phyloP scores from a whole-genome alignment of 306 rosid genomes.

The Mucuna pruriens region DNA sequence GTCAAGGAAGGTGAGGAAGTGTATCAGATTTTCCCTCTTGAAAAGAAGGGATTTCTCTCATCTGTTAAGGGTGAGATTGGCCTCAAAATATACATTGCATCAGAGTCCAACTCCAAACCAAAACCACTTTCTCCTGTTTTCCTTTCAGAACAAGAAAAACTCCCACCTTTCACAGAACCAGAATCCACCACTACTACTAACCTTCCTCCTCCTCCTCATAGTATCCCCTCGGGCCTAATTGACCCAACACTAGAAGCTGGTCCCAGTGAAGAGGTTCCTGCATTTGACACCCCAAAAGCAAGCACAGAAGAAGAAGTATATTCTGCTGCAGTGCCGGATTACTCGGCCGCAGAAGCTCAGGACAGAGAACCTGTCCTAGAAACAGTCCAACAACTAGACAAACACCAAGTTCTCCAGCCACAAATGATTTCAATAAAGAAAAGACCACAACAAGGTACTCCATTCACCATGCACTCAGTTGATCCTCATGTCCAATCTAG shows the following conservation, averaged over 20 bases:
- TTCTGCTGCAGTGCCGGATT: conserved; percentile 19
- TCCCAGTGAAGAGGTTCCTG: background rate
- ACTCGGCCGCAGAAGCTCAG: conserved; percentile 27
- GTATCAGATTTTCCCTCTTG: conserved; percentile 61
- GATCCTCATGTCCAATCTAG: conserved; percentile 41
- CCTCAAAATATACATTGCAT: conserved; percentile 61
- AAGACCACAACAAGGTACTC: conserved; percentile 52
- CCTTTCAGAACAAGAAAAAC: conserved; percentile 31
- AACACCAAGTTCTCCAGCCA: conserved; percentile 56
- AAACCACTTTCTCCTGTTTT: conserved; percentile 36
- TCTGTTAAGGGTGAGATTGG: conserved; percentile 79
- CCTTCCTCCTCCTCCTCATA: conserved; percentile 10
- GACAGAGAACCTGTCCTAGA: conserved; percentile 34
- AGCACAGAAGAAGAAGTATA: conserved; percentile 40
- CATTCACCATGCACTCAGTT: conserved; percentile 53
- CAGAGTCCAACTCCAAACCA: conserved; percentile 36
- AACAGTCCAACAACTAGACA: conserved; percentile 41
- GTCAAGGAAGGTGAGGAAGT: conserved; percentile 65
- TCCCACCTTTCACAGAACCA: conserved; percentile 32
- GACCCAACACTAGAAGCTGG: conserved; percentile 21
- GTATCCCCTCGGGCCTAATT: conserved; percentile 20
- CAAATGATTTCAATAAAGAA: conserved; percentile 57
- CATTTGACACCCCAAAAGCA: conserved; percentile 15
- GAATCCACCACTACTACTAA: conserved; percentile 10
- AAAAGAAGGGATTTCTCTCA: conserved; percentile 61